Evolutionary conservation across 306 rosid genomes (phyloP).

Genomic region (Crotalaria pallida): DNA sequence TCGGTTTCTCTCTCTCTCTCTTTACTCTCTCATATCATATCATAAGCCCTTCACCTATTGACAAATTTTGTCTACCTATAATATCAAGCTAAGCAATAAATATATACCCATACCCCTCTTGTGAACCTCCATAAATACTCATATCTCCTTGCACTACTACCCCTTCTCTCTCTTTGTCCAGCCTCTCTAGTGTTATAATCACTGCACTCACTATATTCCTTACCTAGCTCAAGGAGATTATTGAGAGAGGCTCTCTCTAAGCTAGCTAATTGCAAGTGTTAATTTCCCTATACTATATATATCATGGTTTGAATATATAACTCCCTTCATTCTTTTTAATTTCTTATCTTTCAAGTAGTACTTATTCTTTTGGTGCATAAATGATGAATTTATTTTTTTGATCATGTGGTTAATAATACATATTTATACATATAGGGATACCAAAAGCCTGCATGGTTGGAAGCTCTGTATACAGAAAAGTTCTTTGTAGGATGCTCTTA

Average conservation of each 20-base stretch:
- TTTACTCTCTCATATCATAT: slow-evolving; percentile 29
- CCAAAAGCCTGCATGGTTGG: slow-evolving; percentile 97
- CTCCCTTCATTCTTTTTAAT: background rate
- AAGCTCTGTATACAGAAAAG: slow-evolving; percentile 70
- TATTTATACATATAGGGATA: too few species aligned
- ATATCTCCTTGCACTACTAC: slow-evolving; percentile 25
- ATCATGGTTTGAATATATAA: slow-evolving; percentile 60
- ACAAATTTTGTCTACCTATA: slow-evolving; percentile 44
- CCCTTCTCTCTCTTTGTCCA: slow-evolving; percentile 23
- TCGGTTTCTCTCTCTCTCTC: slow-evolving; percentile 36
- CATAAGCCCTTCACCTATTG: slow-evolving; percentile 23
- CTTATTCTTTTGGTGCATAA: background rate
- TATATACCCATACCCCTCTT: slow-evolving; percentile 40
- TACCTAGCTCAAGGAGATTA: slow-evolving; percentile 7
- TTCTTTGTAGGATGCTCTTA: slow-evolving; percentile 76
- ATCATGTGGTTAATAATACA: background rate
- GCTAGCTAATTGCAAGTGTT: slow-evolving; percentile 23
- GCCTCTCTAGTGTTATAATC: background rate
- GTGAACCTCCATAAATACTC: slow-evolving; percentile 73
- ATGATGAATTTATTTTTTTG: slow-evolving; percentile 11
- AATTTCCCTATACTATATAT: slow-evolving; percentile 30
- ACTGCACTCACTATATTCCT: too few species aligned
- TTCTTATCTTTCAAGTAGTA: too few species aligned
- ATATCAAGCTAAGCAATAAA: slow-evolving; percentile 60
- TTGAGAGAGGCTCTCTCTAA: background rate